These are phyloP conservation scores for Erythrobasidium yunnanense DNA, from an alignment of 768 basidiomycete species.

Conservation along the genomic window DNA sequence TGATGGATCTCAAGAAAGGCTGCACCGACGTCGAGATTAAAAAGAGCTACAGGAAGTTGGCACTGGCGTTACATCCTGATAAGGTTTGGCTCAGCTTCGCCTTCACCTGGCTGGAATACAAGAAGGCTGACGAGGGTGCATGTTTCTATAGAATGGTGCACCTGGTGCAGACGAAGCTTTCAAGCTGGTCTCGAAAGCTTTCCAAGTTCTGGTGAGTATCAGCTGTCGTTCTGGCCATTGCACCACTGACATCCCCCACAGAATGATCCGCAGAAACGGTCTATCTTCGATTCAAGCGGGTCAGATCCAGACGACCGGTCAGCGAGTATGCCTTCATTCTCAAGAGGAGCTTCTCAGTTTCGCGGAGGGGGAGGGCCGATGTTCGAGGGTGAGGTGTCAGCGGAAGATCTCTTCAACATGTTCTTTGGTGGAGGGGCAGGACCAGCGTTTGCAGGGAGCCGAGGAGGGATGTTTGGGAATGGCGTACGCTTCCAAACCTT, in stretches of 20 bases:
- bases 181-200: constrained; percentile 96
- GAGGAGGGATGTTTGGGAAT: constrained; percentile 42
- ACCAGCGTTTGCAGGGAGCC: constrained; percentile 44
- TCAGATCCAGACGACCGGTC: constrained; percentile 55
- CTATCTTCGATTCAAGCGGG: constrained; percentile 71
- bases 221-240: too few species aligned
- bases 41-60: constrained; percentile 43
- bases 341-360: constrained; percentile 38
- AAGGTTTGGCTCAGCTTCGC: not conserved
- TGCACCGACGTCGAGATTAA: constrained; percentile 72
- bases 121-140: constrained; percentile 47
- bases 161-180: constrained; percentile 98
- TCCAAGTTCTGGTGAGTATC: constrained; percentile 58
- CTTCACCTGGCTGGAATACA: constrained; percentile 62
- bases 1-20: constrained; percentile 63
- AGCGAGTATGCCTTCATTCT: constrained; percentile 56
- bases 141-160: constrained; percentile 86
- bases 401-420: constrained; percentile 96
- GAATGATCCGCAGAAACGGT: constrained; percentile 84
- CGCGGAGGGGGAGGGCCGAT: constrained; percentile 33
- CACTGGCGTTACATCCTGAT: constrained; percentile 14
- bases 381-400: constrained; percentile 76
- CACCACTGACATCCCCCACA: too few species aligned
- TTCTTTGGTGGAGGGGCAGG: constrained; percentile 73
- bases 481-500: constrained; percentile 48